phyloP scores from a whole-genome alignment of 352 stramenopile genomes.

The Pythium pyrilobum region DNA sequence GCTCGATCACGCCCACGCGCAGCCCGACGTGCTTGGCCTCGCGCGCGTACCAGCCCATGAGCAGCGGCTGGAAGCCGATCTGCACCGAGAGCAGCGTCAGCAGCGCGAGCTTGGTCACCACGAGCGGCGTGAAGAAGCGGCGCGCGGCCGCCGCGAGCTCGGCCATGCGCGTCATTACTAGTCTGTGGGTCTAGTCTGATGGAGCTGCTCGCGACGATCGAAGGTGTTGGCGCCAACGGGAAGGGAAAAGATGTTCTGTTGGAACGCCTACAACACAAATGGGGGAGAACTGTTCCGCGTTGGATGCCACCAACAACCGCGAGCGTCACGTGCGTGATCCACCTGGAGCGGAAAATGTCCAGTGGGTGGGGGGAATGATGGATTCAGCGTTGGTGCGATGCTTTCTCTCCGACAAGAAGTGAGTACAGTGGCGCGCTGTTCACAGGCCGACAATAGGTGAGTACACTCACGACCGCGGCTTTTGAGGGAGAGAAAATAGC shows the following conservation, averaged over 20 bases:
- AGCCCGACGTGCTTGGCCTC: constrained; percentile 57
- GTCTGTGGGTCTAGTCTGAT: not conserved
- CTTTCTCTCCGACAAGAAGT: too few species aligned
- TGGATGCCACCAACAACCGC: too few species aligned
- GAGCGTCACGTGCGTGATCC: too few species aligned
- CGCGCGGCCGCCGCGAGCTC: constrained; percentile 4
- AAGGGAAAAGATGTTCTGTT: not conserved
- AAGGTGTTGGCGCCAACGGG: not conserved
- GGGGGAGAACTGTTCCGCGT: too few species aligned
- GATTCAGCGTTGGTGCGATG: too few species aligned
- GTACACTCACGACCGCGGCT: too few species aligned
- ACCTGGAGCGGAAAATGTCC: too few species aligned
- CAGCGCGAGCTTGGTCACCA: constrained; percentile 48
- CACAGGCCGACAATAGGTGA: too few species aligned
- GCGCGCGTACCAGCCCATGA: constrained; percentile 70
- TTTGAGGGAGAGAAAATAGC: too few species aligned
- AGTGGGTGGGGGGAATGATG: too few species aligned
- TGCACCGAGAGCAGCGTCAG: constrained; percentile 63
- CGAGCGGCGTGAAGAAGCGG: constrained; percentile 31
- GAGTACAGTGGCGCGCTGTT: too few species aligned
- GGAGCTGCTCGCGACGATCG: not conserved
- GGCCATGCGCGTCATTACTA: not conserved
- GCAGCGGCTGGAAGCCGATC: constrained; percentile 71
- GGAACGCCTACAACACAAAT: too few species aligned
- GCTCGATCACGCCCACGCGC: constrained; percentile 69